Evolutionary conservation across 2,329 filamentous ascomycete genomes (phyloP).

Genomic region (Aspergillus niger): DNA sequence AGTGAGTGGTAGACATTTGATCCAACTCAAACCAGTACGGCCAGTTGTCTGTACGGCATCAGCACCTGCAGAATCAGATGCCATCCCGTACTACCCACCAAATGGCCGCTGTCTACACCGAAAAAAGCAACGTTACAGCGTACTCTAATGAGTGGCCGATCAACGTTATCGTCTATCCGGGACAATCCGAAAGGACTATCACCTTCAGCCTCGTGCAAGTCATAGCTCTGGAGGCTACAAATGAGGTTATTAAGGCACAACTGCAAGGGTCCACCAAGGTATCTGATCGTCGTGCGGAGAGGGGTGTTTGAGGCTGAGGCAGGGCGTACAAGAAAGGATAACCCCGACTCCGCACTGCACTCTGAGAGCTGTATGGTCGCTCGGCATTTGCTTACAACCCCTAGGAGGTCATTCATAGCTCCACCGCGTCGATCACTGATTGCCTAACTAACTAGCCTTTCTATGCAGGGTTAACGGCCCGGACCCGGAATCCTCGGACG

Average conservation of each 20-base stretch:
- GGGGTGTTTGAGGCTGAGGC: background rate
- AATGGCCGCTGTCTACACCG: no score
- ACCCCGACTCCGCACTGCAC: background rate
- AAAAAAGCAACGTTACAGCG: no score
- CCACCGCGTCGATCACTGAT: background rate
- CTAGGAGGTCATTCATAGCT: background rate
- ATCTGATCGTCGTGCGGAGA: background rate
- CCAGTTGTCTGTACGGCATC: no score
- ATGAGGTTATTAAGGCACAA: background rate
- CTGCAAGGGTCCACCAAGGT: background rate
- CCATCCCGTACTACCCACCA: no score
- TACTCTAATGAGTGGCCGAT: no score
- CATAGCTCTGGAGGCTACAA: no score
- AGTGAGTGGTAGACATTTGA: background rate
- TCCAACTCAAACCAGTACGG: background rate
- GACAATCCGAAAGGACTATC: no score
- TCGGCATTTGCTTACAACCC: background rate
- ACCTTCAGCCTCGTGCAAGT: no score
- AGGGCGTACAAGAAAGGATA: background rate
- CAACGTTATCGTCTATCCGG: no score
- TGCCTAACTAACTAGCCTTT: background rate
- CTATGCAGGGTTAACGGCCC: background rate
- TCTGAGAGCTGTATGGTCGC: background rate
- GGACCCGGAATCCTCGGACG: background rate
- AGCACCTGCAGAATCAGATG: no score